Evolutionary conservation across 768 basidiomycete genomes (phyloP), one percentile per base, ranked within the genome.

Genomic region (Lactifluus rugatus): DNA sequence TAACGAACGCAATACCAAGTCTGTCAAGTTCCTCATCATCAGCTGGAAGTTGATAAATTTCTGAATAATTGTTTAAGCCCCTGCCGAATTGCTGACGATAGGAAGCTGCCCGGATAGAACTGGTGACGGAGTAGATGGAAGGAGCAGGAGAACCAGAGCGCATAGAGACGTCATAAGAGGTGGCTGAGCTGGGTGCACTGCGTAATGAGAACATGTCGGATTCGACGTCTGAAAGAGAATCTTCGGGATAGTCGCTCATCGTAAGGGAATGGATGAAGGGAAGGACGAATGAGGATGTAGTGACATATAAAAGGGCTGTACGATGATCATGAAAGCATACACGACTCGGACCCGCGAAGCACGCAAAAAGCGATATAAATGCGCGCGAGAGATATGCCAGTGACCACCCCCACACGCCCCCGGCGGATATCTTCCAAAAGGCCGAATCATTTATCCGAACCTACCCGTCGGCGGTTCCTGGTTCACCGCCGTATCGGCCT

Each of bases 21-120:
- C 87, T 78, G 32, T 81, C 76, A 25, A 87, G 70, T 62, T 90
- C 89, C 64, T 88, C 85, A 8, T 85, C 83, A 62, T 90, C 89
- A 26, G 87, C 89, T 13, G 89, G 86, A 26, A 91, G 73, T 44
- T 78, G 78, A 66, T 91, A 91, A 2, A 90, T 77, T 46, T 89
- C 85, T 1, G 88, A 89, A 62, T 85, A 85, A 61, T 82, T 88
- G 71, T 89, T 89, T 45, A 90, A 68, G 32, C 75, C 78, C 42
- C 88, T 76, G 0, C 87, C 88, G 57, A 80, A 83, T 66, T 89
- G 85, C 28, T 81, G 76, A 54, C 76, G 78, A 70, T 81, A 83
- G 1, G 81, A 77, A 36, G 78, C 74, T 16, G 76, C 79, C 25
- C 78, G 80, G 47, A 87, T 63, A 0, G 84, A 84, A 64, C 78